Conservation (phyloP, 176 grass and related monocot genomes). For the Puccinellia tenuiflora region DNA sequence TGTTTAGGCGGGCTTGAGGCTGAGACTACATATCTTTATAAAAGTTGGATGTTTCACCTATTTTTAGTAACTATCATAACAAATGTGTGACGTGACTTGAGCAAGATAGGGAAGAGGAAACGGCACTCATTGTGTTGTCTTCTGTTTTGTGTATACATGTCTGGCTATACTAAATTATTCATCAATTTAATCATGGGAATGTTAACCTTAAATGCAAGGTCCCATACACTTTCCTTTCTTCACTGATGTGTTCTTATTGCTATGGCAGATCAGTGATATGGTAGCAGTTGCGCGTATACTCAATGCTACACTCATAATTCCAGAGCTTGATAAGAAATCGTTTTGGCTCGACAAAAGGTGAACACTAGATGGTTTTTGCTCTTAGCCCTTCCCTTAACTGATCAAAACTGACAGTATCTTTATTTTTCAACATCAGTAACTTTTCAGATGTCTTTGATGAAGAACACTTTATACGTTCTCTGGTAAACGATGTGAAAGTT, state of each 20-base stretch:
- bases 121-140: slow-evolving; percentile 7
- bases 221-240: neutral
- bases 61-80: slow-evolving; percentile 6
- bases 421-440: slow-evolving; percentile 54
- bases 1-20: neutral
- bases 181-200: neutral
- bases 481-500: slow-evolving; percentile 72
- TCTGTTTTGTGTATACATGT: slow-evolving; percentile 13
- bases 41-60: neutral
- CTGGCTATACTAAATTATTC: neutral
- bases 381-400: neutral
- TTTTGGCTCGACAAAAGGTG: slow-evolving; percentile 95
- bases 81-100: neutral
- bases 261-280: slow-evolving; percentile 92
- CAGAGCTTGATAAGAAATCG: slow-evolving; percentile 94
- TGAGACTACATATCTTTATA: neutral
- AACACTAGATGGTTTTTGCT: neutral
- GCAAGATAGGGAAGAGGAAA: neutral
- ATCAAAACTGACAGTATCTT: slow-evolving; percentile 2
- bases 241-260: slow-evolving; percentile 13
- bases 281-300: slow-evolving; percentile 75
- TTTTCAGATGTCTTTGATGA: slow-evolving; percentile 97
- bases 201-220: neutral
- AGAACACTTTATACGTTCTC: slow-evolving; percentile 67
- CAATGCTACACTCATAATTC: slow-evolving; percentile 87